Evolutionary conservation across 306 rosid species (phyloP), one percentile per base, ranked within the genome.

Genomic region (Trichosanthes truncata): DNA sequence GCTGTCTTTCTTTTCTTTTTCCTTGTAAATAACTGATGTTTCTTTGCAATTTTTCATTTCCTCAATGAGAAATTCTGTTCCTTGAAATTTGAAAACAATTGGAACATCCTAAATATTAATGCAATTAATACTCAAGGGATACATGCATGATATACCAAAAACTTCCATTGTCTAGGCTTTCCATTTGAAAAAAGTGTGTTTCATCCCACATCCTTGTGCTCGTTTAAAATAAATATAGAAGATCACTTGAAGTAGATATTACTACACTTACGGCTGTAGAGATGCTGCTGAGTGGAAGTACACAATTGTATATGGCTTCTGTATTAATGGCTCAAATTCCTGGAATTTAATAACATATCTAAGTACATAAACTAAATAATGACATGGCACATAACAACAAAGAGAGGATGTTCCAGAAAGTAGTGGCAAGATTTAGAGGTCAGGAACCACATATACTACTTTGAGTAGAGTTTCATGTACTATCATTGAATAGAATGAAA

Each of bases 281-380:
- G 99, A 93, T 79, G 99, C 98, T 66, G 98, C 99, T 73, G 98
- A 96, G 87, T 93, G 99, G 85, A 93, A 88, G 83, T 96, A 93
- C 71, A 96, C 99, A 84, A 96, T 87, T 41, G 90, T 89, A 81
- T 90, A 96, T 74, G 99, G 96, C 92, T 87, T 96, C 86, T 96
- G 99, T 72, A 96, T 89, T 84, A 93, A 65, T 49, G 98, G 98
- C 90, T 96, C 99, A 63, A 96, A 96, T 86, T 96, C 98, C 99
- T 96, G 96, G 67, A 82, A 87, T 84, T 68, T 68, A 66, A 62
- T 62, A 56, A 81, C 78, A 74, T 51, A 11, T 29, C 31, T 2
- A 68, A 68, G 78, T 49, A 2, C 78, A 74, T 17, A 31, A 20
- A 9, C 21, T 46, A 53, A 45, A 25, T 26, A 74, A 74, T 74